phyloP scores from a whole-genome alignment of 495 filamentous ascomycete genomes.

The Xylaria sp. region DNA sequence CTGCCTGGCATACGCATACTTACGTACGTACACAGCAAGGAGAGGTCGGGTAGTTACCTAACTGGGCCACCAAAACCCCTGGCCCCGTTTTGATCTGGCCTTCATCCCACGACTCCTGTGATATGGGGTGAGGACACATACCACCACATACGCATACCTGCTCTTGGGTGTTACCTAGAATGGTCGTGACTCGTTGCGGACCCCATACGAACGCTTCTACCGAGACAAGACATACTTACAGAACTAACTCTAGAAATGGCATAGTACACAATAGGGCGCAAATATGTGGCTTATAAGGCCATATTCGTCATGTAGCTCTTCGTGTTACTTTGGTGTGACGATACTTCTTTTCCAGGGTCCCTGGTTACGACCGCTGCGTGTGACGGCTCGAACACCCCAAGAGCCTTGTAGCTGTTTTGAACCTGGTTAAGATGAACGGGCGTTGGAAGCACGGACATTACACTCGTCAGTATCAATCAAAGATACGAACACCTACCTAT shows the following conservation, averaged over 20 bases:
- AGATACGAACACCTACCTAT: neutral
- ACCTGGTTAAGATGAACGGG: neutral
- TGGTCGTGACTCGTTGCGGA: neutral
- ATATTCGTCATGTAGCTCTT: neutral
- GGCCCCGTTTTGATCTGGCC: neutral
- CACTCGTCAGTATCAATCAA: neutral
- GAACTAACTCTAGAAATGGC: neutral
- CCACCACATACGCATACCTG: neutral
- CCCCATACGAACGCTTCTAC: neutral
- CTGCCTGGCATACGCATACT: neutral
- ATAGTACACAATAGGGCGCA: neutral
- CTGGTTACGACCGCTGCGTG: neutral
- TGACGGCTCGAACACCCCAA: neutral
- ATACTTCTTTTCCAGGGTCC: neutral
- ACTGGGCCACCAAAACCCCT: neutral
- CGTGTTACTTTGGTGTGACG: neutral
- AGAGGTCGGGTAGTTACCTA: slow-evolving; percentile 1
- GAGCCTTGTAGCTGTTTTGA: slow-evolving; percentile 4
- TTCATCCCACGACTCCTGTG: neutral
- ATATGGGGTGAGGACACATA: neutral
- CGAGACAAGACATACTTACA: no score
- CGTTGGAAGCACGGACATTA: neutral
- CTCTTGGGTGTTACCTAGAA: neutral
- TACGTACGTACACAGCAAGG: neutral
- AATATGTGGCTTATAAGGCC: neutral